Conservation (phyloP, 805 yeast genomes). For the Lachancea fermentati region DNA sequence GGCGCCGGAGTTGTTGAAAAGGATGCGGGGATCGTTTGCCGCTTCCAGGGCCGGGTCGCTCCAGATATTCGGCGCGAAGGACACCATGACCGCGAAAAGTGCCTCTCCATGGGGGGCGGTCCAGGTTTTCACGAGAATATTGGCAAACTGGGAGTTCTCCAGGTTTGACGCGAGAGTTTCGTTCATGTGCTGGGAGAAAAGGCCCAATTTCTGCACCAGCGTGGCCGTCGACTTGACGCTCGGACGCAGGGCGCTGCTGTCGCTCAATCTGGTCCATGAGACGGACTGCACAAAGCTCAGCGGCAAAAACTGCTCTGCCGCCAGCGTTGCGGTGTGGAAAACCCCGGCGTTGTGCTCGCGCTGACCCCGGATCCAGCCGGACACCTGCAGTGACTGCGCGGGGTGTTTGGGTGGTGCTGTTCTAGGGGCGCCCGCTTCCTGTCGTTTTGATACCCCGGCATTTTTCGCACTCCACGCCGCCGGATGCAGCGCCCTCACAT, state of each 20-base stretch:
- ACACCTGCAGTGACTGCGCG: too few species aligned
- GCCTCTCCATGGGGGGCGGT: slow-evolving; percentile 1
- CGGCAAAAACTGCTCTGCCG: slow-evolving; percentile 4
- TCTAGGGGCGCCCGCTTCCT: too few species aligned
- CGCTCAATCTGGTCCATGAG: slow-evolving; percentile 2
- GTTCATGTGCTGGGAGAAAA: neutral
- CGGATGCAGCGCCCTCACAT: slow-evolving; percentile 5
- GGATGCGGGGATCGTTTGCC: slow-evolving; percentile 1
- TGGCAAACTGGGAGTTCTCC: slow-evolving; percentile 1
- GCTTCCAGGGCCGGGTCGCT: slow-evolving; percentile 2
- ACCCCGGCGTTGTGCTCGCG: neutral
- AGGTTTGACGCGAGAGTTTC: slow-evolving; percentile 1
- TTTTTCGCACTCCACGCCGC: slow-evolving; percentile 3
- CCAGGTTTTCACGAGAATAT: slow-evolving; percentile 6
- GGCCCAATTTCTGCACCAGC: neutral
- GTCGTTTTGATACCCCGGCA: too few species aligned
- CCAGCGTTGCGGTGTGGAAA: slow-evolving; percentile 2
- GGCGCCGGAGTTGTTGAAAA: slow-evolving; percentile 7
- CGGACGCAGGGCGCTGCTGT: neutral
- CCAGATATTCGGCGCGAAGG: slow-evolving; percentile 9
- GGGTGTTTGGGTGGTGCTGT: too few species aligned
- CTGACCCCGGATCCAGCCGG: slow-evolving; percentile 2
- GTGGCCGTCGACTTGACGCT: slow-evolving; percentile 2
- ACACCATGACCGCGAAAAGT: slow-evolving; percentile 7
- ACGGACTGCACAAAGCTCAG: slow-evolving; percentile 2